phyloP scores from a whole-genome alignment of 2,329 filamentous ascomycete genomes.

The Scleromitrula shiraiana region DNA sequence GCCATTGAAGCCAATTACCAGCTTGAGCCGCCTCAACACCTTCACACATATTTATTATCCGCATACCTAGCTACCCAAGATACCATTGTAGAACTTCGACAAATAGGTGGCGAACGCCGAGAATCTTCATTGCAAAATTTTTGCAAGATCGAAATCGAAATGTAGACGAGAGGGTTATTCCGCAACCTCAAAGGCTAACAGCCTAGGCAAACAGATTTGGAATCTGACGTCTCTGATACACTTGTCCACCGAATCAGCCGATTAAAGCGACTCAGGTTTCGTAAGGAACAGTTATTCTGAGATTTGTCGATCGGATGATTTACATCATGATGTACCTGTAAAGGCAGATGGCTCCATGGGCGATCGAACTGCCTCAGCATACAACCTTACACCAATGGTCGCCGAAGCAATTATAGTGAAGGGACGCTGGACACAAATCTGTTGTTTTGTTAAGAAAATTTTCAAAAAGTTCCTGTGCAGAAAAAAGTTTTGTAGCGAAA shows the following conservation, averaged over 20 bases:
- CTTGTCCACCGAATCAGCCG: slow-evolving; percentile 59
- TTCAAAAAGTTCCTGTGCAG: slow-evolving; percentile 30
- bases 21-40: no score
- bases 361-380: slow-evolving; percentile 78
- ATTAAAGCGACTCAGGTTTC: slow-evolving; percentile 59
- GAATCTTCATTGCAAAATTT: no score
- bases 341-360: slow-evolving; percentile 64
- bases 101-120: no score
- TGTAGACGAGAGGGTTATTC: slow-evolving; percentile 40
- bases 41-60: no score
- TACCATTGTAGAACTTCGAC: no score
- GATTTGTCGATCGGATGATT: slow-evolving; percentile 94
- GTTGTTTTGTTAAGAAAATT: slow-evolving; percentile 39
- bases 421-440: slow-evolving; percentile 86
- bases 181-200: slow-evolving; percentile 84
- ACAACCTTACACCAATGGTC: slow-evolving; percentile 56
- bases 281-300: slow-evolving; percentile 62
- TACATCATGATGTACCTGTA: slow-evolving; percentile 53
- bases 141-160: slow-evolving; percentile 12
- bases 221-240: slow-evolving; percentile 70
- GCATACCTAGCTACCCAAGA: no score
- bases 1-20: no score
- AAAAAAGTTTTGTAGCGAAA: slow-evolving; percentile 22
- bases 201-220: slow-evolving; percentile 81
- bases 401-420: slow-evolving; percentile 57